Percentiles rank a stretch among this genome's conserved stretches.
These are phyloP conservation scores for Solanum ossicruentum DNA, from an alignment of 257 asterid genomes.

Conservation along the genomic window DNA sequence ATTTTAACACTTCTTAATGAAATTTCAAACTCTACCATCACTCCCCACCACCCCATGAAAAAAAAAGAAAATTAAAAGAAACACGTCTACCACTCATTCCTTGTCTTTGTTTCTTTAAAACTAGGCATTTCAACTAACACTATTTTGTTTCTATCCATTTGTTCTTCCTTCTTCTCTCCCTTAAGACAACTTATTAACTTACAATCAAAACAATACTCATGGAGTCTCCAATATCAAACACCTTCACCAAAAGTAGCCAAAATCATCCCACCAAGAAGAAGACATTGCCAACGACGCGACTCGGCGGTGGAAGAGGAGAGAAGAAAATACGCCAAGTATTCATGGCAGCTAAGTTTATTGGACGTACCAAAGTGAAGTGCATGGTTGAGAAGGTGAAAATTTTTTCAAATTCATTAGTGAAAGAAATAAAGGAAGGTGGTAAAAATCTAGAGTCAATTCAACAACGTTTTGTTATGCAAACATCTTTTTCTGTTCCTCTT, in stretches of 20 bases:
- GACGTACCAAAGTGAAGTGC: slow-evolving; percentile 26
- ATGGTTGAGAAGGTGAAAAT: slow-evolving; percentile 36
- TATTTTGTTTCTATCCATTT: background rate
- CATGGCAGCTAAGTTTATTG: slow-evolving; percentile 20
- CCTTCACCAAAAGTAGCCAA: background rate
- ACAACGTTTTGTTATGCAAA: slow-evolving; percentile 39
- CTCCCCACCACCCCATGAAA: too few species aligned
- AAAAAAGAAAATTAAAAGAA: background rate
- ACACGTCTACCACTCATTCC: background rate
- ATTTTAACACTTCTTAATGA: too few species aligned
- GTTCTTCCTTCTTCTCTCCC: background rate
- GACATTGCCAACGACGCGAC: background rate
- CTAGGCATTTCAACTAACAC: background rate
- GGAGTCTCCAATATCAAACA: background rate
- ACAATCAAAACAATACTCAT: background rate
- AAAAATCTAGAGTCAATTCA: slow-evolving; percentile 31
- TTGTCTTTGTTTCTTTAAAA: background rate
- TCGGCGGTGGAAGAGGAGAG: background rate
- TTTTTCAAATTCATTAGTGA: slow-evolving; percentile 15
- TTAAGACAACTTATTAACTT: background rate
- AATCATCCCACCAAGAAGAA: background rate
- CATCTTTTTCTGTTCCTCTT: slow-evolving; percentile 61
- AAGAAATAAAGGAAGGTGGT: slow-evolving; percentile 34
- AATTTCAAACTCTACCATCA: too few species aligned
- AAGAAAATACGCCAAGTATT: background rate